A percentile compares a stretch with the other conserved stretches of the same genome.
These are phyloP conservation scores for Pilobolus umbonatus DNA, from an alignment of 192 early-diverging fungal species.

Conservation along the genomic window DNA sequence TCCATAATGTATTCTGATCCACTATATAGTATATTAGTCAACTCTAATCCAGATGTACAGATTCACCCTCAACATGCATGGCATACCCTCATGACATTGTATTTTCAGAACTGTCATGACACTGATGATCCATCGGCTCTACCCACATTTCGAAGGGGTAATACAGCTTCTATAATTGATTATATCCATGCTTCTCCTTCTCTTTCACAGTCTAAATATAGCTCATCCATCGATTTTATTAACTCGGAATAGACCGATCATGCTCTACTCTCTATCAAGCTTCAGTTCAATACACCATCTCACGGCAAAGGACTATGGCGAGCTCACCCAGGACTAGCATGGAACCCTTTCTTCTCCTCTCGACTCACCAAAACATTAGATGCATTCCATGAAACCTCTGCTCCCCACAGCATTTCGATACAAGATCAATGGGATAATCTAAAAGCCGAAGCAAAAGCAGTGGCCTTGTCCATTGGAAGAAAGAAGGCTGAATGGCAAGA, in stretches of 20 bases:
- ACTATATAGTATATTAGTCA: too few relatives aligned
- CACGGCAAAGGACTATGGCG: slow-evolving; percentile 4
- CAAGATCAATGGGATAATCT: slow-evolving; percentile 1
- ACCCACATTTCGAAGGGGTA: neutral
- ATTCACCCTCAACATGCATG: too few relatives aligned
- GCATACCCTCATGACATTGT: too few relatives aligned
- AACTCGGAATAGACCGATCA: neutral
- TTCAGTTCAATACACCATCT: neutral
- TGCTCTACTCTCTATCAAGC: neutral
- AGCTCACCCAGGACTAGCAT: neutral
- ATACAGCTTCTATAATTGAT: neutral
- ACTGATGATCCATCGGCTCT: too few relatives aligned
- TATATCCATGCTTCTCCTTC: neutral
- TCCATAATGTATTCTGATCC: too few relatives aligned
- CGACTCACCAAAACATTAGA: too few relatives aligned
- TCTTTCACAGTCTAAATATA: neutral
- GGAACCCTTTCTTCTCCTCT: neutral
- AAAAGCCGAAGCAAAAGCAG: neutral
- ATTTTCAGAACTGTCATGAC: too few relatives aligned
- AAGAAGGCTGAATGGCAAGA: neutral
- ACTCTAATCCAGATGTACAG: too few relatives aligned
- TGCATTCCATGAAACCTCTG: too few relatives aligned
- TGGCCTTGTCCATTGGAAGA: neutral
- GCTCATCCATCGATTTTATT: neutral
- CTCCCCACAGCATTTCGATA: neutral